Evolutionary conservation across 2,329 filamentous ascomycete genomes (phyloP), one percentile per base, ranked within the genome.

Genomic region (Fusarium sublunatum): DNA sequence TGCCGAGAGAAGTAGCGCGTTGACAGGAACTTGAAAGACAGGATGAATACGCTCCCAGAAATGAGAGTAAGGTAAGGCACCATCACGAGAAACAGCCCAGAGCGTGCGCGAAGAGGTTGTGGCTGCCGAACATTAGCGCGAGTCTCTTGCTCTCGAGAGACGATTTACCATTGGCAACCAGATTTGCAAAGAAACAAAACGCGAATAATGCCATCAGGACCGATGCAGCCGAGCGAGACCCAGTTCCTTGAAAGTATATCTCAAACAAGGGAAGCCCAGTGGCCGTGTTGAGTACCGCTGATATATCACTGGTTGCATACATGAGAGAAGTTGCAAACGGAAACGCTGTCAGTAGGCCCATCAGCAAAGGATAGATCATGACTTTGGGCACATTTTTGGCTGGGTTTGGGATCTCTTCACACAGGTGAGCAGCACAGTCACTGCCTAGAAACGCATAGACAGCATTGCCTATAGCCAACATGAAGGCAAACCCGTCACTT

Each of bases 21-120:
- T 73, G n/a, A 70, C 53, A 0, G 72, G 72, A 26, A 73, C 70
- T 34, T 69, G 32, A 11, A 72, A 73, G 3, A 4, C 42, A 0
- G 54, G 15, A 41, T 69, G 61, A 3, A 73, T 43, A 0, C 38
- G 54, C 15, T 58, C 61, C 71, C 70, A 73, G 12, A 70, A 28
- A 1, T 60, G 45, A 1, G 69, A 72, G 10, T 67, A 67, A 7
- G 72, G 72, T 13, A 73, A 35, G 2, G 67, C 64, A 1, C 61
- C 61, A 32, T 73, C 70, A 8, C 72, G 60, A 10, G 70, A 70
- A 6, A 66, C 62, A 6, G 66, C 62, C 66, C 66, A 68, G 2
- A 68, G 46, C 0, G 65, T 68, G 1, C 66, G 65, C 4, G 65
- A 68, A 1, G 59, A 68, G 2, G 65, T 67, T 12, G 66, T 69